These are phyloP conservation scores for Starmerella apis DNA, from an alignment of 805 yeast genomes.

Conservation along the genomic window DNA sequence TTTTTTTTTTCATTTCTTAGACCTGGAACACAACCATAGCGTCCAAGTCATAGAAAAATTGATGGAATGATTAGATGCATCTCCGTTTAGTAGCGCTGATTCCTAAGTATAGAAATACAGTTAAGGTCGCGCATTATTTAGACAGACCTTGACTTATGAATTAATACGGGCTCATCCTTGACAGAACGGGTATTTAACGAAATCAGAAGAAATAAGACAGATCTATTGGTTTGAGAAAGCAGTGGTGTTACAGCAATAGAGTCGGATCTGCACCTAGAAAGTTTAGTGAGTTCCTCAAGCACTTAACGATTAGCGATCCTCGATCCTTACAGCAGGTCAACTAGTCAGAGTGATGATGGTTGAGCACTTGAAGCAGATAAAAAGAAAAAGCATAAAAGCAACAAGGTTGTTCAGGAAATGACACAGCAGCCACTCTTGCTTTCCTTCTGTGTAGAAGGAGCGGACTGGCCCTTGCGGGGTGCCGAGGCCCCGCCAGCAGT, in stretches of 20 bases:
- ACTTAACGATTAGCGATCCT: too few species aligned
- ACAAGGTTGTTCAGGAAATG: constrained; percentile 4
- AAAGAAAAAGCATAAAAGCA: background rate
- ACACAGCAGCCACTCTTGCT: constrained; percentile 13
- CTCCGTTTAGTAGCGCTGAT: too few species aligned
- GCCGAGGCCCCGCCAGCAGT: constrained; percentile 3
- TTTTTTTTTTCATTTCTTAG: too few species aligned
- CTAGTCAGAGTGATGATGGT: background rate
- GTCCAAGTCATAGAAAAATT: background rate
- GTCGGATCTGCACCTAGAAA: too few species aligned
- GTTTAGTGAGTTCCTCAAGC: too few species aligned
- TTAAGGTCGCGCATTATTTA: background rate
- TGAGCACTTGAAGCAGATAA: background rate
- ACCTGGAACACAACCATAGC: too few species aligned
- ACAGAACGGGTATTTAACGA: background rate
- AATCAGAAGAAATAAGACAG: background rate
- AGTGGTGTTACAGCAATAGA: too few species aligned
- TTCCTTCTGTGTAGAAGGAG: constrained; percentile 12
- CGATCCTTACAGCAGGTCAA: background rate
- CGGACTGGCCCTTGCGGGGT: constrained; percentile 5
- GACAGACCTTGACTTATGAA: background rate
- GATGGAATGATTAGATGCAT: too few species aligned
- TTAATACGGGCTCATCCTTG: background rate
- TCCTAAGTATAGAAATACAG: too few species aligned
- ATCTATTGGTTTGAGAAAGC: background rate